These are phyloP conservation scores for Lasiodiplodia hormozganensis DNA, from an alignment of 2,329 filamentous ascomycete species.

Conservation along the genomic window DNA sequence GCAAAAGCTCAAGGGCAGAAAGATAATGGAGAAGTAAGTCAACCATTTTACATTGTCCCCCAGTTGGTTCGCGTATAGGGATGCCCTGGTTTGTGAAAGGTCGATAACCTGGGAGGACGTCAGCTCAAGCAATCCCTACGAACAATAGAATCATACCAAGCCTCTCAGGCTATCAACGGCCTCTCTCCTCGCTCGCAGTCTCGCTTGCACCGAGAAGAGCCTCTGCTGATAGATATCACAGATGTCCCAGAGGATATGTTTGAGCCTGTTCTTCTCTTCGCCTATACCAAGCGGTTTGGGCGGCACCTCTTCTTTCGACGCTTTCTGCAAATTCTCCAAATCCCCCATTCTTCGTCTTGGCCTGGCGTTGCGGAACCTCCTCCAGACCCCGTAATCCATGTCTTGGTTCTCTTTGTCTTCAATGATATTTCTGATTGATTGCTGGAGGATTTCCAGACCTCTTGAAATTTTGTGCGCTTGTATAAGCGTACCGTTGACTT, in stretches of 20 bases:
- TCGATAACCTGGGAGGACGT: not conserved
- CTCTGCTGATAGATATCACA: not conserved
- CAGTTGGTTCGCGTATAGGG: constrained; percentile 17
- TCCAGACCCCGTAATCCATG: constrained; percentile 1
- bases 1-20: constrained; percentile 18
- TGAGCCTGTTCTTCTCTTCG: not conserved
- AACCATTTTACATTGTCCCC: constrained; percentile 22
- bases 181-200: not conserved
- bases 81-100: constrained; percentile 22
- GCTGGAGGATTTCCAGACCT: not conserved
- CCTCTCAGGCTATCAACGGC: not conserved
- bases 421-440: not conserved
- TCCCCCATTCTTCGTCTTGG: not conserved
- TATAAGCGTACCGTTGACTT: not conserved
- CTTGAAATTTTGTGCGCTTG: not conserved
- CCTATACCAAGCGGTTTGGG: not conserved
- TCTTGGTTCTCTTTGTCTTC: not conserved
- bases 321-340: not conserved
- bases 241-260: not conserved
- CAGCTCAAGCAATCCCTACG: not conserved
- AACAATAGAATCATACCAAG: not conserved
- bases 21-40: constrained; percentile 27
- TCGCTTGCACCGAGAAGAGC: not conserved
- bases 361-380: constrained; percentile 1
- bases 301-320: not conserved